Evolutionary conservation across 2,329 filamentous ascomycete genomes (phyloP).

Genomic region (Metarhizium guizhouense): DNA sequence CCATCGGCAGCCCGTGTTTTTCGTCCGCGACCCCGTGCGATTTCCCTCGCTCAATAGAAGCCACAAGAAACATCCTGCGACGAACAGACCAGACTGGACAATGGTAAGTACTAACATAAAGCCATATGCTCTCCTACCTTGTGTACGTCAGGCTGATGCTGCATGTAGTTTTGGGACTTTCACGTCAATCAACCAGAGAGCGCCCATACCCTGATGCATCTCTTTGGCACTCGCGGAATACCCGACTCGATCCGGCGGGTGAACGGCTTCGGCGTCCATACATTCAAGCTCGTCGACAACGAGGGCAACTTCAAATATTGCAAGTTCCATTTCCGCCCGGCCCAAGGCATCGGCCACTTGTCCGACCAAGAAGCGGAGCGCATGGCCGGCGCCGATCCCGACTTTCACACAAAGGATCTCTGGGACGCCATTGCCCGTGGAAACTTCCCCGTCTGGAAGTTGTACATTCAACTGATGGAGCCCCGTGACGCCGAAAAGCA

Average conservation of each 20-base stretch:
- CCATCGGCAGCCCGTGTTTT: no score
- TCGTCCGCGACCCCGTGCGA: background rate
- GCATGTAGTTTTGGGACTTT: slow-evolving; percentile 10
- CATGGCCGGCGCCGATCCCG: slow-evolving; percentile 37
- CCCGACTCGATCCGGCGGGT: no score
- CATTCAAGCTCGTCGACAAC: slow-evolving; percentile 33
- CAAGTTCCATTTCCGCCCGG: slow-evolving; percentile 40
- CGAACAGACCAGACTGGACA: no score
- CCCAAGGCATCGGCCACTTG: slow-evolving; percentile 35
- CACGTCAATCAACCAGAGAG: slow-evolving; percentile 24
- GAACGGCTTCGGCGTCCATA: slow-evolving; percentile 37
- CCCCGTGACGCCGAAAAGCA: slow-evolving; percentile 37
- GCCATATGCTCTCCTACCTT: slow-evolving; percentile 15
- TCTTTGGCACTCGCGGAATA: no score
- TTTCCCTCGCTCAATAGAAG: no score
- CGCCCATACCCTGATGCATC: slow-evolving; percentile 27
- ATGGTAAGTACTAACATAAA: no score
- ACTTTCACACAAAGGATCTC: slow-evolving; percentile 31
- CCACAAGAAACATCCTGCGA: no score
- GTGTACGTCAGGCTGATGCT: background rate
- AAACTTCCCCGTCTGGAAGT: slow-evolving; percentile 29
- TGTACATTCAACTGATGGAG: slow-evolving; percentile 34
- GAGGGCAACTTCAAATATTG: slow-evolving; percentile 40
- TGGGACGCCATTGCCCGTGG: slow-evolving; percentile 34
- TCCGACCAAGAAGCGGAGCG: slow-evolving; percentile 26